Percentiles rank a stretch among this genome's conserved stretches.
phyloP scores from a whole-genome alignment of 2,329 filamentous ascomycete species.

The Nothophoma quercina region DNA sequence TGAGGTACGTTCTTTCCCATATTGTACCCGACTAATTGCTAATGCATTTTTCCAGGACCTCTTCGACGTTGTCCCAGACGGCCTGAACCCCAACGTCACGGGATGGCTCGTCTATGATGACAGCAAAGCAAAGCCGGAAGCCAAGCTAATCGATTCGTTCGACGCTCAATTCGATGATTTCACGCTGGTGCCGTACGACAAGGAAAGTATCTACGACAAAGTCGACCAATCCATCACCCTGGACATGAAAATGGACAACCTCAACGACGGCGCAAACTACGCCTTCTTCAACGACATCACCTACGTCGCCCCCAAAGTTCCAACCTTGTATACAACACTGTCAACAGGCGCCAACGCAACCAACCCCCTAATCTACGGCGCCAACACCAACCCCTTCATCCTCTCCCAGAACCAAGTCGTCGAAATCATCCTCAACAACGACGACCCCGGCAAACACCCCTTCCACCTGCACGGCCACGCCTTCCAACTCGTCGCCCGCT shows the following conservation, averaged over 20 bases:
- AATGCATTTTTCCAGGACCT: slow-evolving; percentile 45
- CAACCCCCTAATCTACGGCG: slow-evolving; percentile 57
- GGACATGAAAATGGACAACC: slow-evolving; percentile 67
- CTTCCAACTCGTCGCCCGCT: slow-evolving; percentile 48
- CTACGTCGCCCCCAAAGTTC: slow-evolving; percentile 77
- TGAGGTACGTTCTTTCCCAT: slow-evolving; percentile 39
- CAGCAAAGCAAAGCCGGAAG: slow-evolving; percentile 53
- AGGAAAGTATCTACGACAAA: slow-evolving; percentile 64
- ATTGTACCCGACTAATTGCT: too few relatives aligned
- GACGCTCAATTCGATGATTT: slow-evolving; percentile 75
- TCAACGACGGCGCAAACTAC: slow-evolving; percentile 72
- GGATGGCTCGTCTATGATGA: slow-evolving; percentile 65
- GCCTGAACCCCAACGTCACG: slow-evolving; percentile 70
- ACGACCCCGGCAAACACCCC: slow-evolving; percentile 71
- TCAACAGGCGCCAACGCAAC: slow-evolving; percentile 62
- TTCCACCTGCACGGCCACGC: slow-evolving; percentile 71
- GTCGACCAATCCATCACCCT: slow-evolving; percentile 71
- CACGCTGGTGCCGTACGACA: slow-evolving; percentile 72
- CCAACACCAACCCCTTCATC: slow-evolving; percentile 66
- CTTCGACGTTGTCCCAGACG: slow-evolving; percentile 72
- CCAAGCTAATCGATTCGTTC: slow-evolving; percentile 67
- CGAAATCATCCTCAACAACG: slow-evolving; percentile 79
- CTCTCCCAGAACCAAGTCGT: slow-evolving; percentile 72
- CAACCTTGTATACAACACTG: slow-evolving; percentile 78
- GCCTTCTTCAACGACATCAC: slow-evolving; percentile 75